Percentiles rank a stretch among this genome's conserved stretches.
Evolutionary conservation across 352 stramenopile species (phyloP).

Genomic region (Phytophthora palmivora): DNA sequence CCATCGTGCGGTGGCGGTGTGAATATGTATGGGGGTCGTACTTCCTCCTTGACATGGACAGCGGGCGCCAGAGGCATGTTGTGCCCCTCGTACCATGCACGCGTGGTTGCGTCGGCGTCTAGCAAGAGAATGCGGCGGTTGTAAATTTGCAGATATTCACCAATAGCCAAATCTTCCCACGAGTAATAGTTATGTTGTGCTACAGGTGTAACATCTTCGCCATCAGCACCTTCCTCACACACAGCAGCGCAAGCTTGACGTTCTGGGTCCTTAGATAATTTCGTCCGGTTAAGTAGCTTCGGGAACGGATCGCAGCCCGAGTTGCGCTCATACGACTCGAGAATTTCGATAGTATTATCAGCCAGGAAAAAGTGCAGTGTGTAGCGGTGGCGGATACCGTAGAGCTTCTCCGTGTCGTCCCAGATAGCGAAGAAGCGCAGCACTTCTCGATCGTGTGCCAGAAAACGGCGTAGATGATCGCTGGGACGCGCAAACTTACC

Average conservation of each 20-base stretch:
- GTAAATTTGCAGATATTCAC: conserved; percentile 91
- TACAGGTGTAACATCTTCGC: conserved; percentile 27
- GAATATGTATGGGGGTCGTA: conserved; percentile 38
- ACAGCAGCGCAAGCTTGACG: conserved; percentile 67
- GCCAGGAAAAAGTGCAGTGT: conserved; percentile 93
- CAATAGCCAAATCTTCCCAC: conserved; percentile 93
- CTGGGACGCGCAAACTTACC: conserved; percentile 92
- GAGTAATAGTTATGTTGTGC: conserved; percentile 79
- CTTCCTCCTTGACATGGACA: conserved; percentile 51
- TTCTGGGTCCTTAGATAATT: conserved; percentile 64
- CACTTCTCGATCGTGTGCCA: conserved; percentile 93
- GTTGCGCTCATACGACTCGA: conserved; percentile 91
- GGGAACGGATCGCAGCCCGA: conserved; percentile 91
- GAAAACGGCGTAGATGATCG: conserved; percentile 89
- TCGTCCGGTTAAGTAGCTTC: conserved; percentile 91
- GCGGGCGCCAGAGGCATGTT: conserved; percentile 46
- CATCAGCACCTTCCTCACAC: conserved; percentile 74
- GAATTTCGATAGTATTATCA: conserved; percentile 95
- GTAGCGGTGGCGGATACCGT: conserved; percentile 94
- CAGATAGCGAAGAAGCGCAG: conserved; percentile 94
- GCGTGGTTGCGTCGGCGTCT: conserved; percentile 73
- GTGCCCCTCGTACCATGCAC: conserved; percentile 69
- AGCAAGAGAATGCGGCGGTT: conserved; percentile 84
- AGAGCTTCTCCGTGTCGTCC: conserved; percentile 94
- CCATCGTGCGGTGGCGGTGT: conserved; percentile 66